A percentile compares a stretch with the other conserved stretches of the same genome.
phyloP scores from a whole-genome alignment of 306 rosid genomes.

The Cucumis hystrix region DNA sequence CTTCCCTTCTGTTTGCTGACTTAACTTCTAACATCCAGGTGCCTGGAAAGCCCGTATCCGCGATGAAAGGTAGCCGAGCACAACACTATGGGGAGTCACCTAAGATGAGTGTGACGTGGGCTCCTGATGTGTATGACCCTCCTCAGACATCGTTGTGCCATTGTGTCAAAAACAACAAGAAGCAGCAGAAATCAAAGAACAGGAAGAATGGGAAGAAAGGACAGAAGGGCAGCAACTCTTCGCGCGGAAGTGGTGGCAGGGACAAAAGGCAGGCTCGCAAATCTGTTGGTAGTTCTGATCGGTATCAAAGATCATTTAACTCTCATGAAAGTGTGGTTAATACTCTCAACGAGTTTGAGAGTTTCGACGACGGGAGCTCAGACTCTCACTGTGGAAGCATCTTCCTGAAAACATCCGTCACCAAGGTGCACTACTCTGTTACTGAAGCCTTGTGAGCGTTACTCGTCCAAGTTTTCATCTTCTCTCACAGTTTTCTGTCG shows the following conservation, averaged over 20 bases:
- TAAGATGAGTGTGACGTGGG: slow-evolving; percentile 67
- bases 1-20: neutral
- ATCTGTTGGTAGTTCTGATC: slow-evolving; percentile 24
- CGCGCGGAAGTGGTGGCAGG: slow-evolving; percentile 37
- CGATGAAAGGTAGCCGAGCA: slow-evolving; percentile 74
- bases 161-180: slow-evolving; percentile 40
- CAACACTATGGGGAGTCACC: slow-evolving; percentile 16
- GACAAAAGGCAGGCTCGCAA: slow-evolving; percentile 51
- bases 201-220: slow-evolving; percentile 57
- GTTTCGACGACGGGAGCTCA: slow-evolving; percentile 24
- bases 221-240: slow-evolving; percentile 34
- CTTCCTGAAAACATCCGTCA: slow-evolving; percentile 33
- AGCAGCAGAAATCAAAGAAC: slow-evolving; percentile 52
- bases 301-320: slow-evolving; percentile 12
- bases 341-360: slow-evolving; percentile 18
- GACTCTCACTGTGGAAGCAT: slow-evolving; percentile 45
- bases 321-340: slow-evolving; percentile 5
- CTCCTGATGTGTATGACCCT: slow-evolving; percentile 86
- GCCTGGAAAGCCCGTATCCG: slow-evolving; percentile 55
- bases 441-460: slow-evolving; percentile 55
- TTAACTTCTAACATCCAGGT: slow-evolving; percentile 18
- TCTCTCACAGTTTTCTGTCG: slow-evolving; percentile 8
- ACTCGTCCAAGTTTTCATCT: slow-evolving; percentile 1
- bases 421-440: slow-evolving; percentile 40
- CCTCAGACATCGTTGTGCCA: slow-evolving; percentile 39